Evolutionary conservation across 495 filamentous ascomycete genomes (phyloP), one percentile per base, ranked within the genome.

Genomic region (Aeminium ludgeri): DNA sequence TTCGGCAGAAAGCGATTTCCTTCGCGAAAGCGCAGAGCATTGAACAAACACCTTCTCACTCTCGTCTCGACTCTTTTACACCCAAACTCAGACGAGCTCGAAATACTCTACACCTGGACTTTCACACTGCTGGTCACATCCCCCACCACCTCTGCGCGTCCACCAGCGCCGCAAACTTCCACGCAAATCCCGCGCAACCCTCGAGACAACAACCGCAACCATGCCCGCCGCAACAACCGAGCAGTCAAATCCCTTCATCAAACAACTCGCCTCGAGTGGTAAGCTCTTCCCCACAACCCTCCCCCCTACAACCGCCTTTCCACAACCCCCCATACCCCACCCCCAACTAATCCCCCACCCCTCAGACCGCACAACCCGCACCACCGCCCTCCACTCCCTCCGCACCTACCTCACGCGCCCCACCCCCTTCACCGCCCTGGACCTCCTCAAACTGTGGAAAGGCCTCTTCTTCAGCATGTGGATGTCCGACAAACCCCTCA

Each of bases 381-480:
- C 84, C 57, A 70, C 75, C 35, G 83, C 85, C 39, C 72, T 96
- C 54, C 62, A 68, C 20, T 86, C 80, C 36, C 74, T 97, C 8
- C 76, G 76, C 30, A 70, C 72, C 31, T 97, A 80, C 63, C 74
- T 97, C 53, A 62, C 63, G 43, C 73, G 74, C 15, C 71, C 72
- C 25, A 71, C 71, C 19, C 60, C 70, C 28, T 73, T 97, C 41
- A 65, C 72, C 11, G 65, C 74, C 15, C 59, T 91, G 48, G 87
- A 97, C 36, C 65, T 82, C 25, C 67, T 91, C 40, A 94, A 95
- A 63, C 69, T 97, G 45, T 94, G 86, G 85, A 94, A 93, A 60
- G 89, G 87, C 28, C 74, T 97, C 18, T 96, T 91, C 65, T 96
- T 80, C 70, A 89, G 85, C 78, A 74, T 94, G 58, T 94, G 83